Evolutionary conservation across 192 early-diverging fungal species (phyloP).

Genomic region (Bifiguratus adelaidae): DNA sequence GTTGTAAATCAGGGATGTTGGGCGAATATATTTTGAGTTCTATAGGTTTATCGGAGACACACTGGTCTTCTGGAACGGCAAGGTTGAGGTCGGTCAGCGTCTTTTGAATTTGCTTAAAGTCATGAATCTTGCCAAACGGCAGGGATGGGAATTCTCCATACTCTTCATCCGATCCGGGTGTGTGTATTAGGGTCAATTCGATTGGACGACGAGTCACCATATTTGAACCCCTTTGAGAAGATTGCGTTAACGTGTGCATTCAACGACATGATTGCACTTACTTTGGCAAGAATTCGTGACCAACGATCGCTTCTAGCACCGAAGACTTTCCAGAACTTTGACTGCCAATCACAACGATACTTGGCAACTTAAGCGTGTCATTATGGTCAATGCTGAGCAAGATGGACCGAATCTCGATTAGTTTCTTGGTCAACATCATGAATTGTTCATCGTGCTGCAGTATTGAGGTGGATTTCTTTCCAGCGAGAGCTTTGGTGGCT

Average conservation of each 20-base stretch:
- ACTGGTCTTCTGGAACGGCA: constrained; percentile 88
- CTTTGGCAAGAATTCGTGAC: constrained; percentile 80
- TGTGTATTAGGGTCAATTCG: constrained; percentile 76
- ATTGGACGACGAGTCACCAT: constrained; percentile 82
- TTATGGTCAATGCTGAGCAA: constrained; percentile 78
- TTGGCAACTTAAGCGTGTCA: constrained; percentile 73
- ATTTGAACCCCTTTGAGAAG: constrained; percentile 51
- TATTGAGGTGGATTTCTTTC: constrained; percentile 5
- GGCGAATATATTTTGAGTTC: constrained; percentile 79
- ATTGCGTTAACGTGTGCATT: background rate
- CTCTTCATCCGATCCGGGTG: constrained; percentile 60
- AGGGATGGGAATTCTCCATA: constrained; percentile 82
- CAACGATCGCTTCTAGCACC: constrained; percentile 79
- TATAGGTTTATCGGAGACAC: constrained; percentile 75
- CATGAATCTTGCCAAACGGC: constrained; percentile 78
- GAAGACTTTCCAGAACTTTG: constrained; percentile 84
- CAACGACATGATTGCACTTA: constrained; percentile 16
- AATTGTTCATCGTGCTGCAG: constrained; percentile 65
- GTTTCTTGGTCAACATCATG: constrained; percentile 82
- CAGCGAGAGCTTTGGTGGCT: no score
- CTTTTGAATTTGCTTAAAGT: constrained; percentile 84
- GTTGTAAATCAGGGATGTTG: constrained; percentile 70
- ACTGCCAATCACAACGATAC: constrained; percentile 78
- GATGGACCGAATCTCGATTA: constrained; percentile 92
- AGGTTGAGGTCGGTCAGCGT: constrained; percentile 92